Conservation (phyloP, 2,329 filamentous ascomycete genomes). For the Magnaporthiopsis poae region DNA sequence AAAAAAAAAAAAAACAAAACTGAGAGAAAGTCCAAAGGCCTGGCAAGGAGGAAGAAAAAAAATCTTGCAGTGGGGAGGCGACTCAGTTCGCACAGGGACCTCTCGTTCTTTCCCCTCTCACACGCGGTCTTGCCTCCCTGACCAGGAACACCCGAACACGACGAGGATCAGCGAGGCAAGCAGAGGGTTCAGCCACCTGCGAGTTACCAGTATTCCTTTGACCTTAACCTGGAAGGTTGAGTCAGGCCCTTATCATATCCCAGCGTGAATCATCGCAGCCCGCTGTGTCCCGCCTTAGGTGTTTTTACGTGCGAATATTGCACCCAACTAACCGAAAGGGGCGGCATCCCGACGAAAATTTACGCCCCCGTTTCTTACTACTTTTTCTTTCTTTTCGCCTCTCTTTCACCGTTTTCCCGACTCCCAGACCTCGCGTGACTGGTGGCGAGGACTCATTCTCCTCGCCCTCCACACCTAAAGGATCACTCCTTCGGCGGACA, state of each 20-base stretch:
- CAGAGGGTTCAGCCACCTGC: neutral
- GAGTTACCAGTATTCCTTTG: neutral
- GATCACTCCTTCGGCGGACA: neutral
- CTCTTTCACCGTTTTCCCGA: neutral
- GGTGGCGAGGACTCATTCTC: neutral
- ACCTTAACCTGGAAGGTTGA: neutral
- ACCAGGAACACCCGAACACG: neutral
- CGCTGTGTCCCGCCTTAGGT: neutral
- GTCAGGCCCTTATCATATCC: neutral
- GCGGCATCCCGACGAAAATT: neutral
- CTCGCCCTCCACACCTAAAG: neutral
- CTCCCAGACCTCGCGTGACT: neutral
- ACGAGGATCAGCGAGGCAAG: neutral
- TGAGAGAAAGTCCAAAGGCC: neutral
- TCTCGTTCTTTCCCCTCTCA: neutral
- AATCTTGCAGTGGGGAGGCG: neutral
- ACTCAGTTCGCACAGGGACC: neutral
- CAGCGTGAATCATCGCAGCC: neutral
- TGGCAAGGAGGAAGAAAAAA: neutral
- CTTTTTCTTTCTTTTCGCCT: neutral
- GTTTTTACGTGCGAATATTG: neutral
- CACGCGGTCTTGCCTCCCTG: neutral
- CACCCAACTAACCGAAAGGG: neutral
- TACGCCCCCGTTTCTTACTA: neutral
- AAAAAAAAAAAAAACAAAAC: slow-evolving; percentile 3